Conservation (phyloP, 139 green algal species). For the Chlorella sp. region DNA sequence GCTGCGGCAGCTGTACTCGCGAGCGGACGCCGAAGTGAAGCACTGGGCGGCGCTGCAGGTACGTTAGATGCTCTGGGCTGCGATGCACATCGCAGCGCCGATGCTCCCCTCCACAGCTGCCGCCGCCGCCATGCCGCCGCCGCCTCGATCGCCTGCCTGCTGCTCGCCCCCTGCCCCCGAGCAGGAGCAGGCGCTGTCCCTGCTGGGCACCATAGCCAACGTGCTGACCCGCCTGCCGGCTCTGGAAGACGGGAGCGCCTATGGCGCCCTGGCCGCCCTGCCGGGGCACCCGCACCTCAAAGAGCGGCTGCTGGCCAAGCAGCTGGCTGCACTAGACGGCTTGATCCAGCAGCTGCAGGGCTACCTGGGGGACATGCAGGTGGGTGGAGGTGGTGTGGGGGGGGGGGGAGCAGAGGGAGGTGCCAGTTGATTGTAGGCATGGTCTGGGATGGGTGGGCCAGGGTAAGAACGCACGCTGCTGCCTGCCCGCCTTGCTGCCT, state of each 20-base stretch:
- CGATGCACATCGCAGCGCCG: neutral
- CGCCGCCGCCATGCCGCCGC: neutral
- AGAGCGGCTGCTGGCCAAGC: constrained; percentile 37
- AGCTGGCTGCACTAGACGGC: constrained; percentile 30
- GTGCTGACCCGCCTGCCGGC: constrained; percentile 25
- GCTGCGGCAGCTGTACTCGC: constrained; percentile 29
- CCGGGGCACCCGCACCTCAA: constrained; percentile 1
- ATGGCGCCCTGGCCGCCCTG: neutral
- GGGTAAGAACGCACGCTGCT: neutral
- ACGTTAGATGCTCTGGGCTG: too few species aligned
- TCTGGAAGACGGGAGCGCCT: constrained; percentile 23
- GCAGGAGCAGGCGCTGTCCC: constrained; percentile 30
- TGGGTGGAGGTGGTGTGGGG: neutral
- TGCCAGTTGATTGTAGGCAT: neutral
- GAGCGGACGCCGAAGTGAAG: constrained; percentile 21
- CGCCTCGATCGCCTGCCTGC: neutral
- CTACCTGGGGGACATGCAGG: constrained; percentile 25
- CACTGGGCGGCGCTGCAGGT: constrained; percentile 24
- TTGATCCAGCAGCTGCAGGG: constrained; percentile 31
- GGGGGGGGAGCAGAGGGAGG: neutral
- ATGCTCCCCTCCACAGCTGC: neutral
- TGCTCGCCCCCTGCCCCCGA: neutral
- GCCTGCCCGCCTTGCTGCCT: neutral
- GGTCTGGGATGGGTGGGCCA: too few species aligned
- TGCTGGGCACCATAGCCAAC: constrained; percentile 34